Percentiles rank a stretch among this genome's conserved stretches.
Conservation (phyloP, 1,284 basidiomycete genomes). For the Schizopora paradoxa region DNA sequence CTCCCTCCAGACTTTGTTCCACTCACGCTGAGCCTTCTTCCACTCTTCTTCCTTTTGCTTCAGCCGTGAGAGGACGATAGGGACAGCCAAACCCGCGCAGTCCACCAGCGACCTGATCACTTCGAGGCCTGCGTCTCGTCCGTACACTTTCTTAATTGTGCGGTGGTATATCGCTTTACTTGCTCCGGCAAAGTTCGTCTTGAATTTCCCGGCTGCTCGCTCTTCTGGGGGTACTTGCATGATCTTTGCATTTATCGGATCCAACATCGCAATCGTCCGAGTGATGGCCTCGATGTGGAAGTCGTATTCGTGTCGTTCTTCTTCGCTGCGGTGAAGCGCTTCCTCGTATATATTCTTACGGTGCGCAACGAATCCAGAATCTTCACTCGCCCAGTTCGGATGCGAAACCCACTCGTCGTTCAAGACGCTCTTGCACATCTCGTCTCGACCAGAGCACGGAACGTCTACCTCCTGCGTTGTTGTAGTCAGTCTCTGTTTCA, state of each 20-base stretch:
- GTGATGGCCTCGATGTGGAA: conserved; percentile 98
- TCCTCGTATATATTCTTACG: conserved; percentile 97
- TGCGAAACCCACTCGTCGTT: conserved; percentile 98
- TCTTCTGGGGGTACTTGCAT: conserved; percentile 79
- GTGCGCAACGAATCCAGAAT: conserved; percentile 85
- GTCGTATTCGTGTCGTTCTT: conserved; percentile 98
- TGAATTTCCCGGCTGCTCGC: conserved; percentile 79
- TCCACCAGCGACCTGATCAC: conserved; percentile 93
- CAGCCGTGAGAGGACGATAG: conserved; percentile 85
- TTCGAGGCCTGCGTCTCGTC: conserved; percentile 80
- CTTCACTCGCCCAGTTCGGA: conserved; percentile 92
- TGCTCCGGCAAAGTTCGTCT: conserved; percentile 85
- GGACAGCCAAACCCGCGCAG: conserved; percentile 86
- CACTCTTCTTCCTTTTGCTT: conserved; percentile 99
- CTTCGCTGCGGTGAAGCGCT: conserved; percentile 94
- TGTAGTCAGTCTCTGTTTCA: conserved; percentile 10
- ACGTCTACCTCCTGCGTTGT: conserved; percentile 80
- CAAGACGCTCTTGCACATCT: conserved; percentile 94
- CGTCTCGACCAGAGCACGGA: conserved; percentile 90
- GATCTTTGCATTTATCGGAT: conserved; percentile 90
- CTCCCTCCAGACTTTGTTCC: conserved; percentile 99
- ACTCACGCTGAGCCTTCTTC: conserved; percentile 98
- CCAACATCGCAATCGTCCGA: conserved; percentile 87
- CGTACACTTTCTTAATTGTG: conserved; percentile 97
- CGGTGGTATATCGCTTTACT: conserved; percentile 92